These are phyloP conservation scores for Tilletia indica DNA, from an alignment of 1,284 basidiomycete genomes.

Conservation along the genomic window DNA sequence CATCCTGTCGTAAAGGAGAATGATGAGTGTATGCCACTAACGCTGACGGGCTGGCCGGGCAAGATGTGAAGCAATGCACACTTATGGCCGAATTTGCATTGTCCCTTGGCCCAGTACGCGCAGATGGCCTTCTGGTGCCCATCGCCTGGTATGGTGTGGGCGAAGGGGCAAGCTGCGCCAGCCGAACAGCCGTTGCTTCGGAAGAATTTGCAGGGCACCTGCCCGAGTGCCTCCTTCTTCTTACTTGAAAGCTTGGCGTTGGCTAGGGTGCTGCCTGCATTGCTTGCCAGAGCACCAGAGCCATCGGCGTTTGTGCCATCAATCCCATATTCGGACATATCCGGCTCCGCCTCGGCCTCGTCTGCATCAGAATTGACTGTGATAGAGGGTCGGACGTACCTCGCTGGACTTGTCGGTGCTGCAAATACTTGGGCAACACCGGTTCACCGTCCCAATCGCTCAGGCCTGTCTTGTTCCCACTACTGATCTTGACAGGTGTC, in stretches of 20 bases:
- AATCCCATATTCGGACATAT: neutral
- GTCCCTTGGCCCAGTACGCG: slow-evolving; percentile 82
- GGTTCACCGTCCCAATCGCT: slow-evolving; percentile 24
- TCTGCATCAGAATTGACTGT: neutral
- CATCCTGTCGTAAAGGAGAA: neutral
- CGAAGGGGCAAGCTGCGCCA: slow-evolving; percentile 92
- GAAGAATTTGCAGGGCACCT: slow-evolving; percentile 98
- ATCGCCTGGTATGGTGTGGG: slow-evolving; percentile 64
- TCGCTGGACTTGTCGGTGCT: slow-evolving; percentile 10
- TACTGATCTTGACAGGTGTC: neutral
- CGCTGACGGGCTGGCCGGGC: slow-evolving; percentile 73
- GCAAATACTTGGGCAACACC: slow-evolving; percentile 15
- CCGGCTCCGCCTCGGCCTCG: neutral
- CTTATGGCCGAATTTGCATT: slow-evolving; percentile 97
- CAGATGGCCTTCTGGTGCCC: slow-evolving; percentile 74
- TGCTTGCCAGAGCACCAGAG: too few relatives aligned
- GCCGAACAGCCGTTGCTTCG: slow-evolving; percentile 72
- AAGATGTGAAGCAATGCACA: slow-evolving; percentile 79
- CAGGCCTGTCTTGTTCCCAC: slow-evolving; percentile 28
- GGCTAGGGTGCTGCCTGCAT: slow-evolving; percentile 43
- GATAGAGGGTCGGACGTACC: slow-evolving; percentile 15
- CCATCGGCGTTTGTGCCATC: neutral
- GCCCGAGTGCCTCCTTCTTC: slow-evolving; percentile 73
- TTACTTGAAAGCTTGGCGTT: slow-evolving; percentile 53
- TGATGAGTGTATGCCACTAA: slow-evolving; percentile 22